phyloP scores from a whole-genome alignment of 441 rosid species.

The Brassica hybrid region DNA sequence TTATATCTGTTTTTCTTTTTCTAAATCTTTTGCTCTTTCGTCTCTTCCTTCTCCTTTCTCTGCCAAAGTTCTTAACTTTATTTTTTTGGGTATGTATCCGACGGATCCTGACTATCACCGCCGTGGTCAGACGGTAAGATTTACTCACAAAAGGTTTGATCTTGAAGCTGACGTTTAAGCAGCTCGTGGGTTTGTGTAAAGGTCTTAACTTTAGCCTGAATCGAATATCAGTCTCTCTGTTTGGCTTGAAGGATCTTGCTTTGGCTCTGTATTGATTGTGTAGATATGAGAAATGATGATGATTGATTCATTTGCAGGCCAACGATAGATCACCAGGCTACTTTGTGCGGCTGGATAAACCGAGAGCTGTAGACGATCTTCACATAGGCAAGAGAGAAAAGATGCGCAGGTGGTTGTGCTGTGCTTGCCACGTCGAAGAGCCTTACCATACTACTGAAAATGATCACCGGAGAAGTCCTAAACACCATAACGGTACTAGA shows the following conservation, averaged over 20 bases:
- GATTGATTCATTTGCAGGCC: conserved; percentile 44
- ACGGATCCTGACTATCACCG: conserved; percentile 55
- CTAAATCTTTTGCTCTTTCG: not conserved
- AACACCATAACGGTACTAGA: conserved; percentile 49
- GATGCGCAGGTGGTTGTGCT: conserved; percentile 86
- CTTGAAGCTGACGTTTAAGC: not conserved
- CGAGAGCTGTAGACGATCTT: conserved; percentile 49
- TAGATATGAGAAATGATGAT: conserved; percentile 12
- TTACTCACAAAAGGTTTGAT: conserved; percentile 15
- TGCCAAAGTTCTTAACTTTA: conserved; percentile 5
- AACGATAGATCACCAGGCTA: conserved; percentile 54
- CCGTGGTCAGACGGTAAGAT: conserved; percentile 55
- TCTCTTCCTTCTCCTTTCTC: conserved; percentile 24
- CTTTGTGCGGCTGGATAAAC: conserved; percentile 51
- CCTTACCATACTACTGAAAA: conserved; percentile 53
- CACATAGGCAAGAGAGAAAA: conserved; percentile 58
- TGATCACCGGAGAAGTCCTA: conserved; percentile 58
- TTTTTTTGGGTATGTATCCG: conserved; percentile 35
- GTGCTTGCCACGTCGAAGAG: conserved; percentile 68
- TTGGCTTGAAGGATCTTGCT: not conserved
- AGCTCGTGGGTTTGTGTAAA: conserved; percentile 31
- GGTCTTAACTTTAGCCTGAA: conserved; percentile 25
- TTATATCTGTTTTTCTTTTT: not conserved
- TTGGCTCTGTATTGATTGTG: conserved; percentile 1
- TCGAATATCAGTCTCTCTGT: conserved; percentile 1